A percentile compares a stretch with the other conserved stretches of the same genome.
Evolutionary conservation across 768 basidiomycete genomes (phyloP).

Genomic region (Trametes coccinea): DNA sequence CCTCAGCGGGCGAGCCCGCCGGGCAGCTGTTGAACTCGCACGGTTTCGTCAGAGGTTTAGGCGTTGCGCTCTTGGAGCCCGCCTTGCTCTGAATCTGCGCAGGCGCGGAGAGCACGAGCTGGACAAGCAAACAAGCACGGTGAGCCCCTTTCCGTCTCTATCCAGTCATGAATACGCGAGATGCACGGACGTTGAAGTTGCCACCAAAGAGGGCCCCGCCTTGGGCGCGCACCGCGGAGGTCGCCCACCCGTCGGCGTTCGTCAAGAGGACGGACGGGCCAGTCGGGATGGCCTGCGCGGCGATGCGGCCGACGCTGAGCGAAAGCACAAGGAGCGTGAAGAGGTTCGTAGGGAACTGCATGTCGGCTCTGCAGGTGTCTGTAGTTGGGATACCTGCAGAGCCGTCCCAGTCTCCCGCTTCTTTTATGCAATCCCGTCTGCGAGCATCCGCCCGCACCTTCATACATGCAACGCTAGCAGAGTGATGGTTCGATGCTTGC

Average conservation of each 20-base stretch:
- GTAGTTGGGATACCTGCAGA: not conserved
- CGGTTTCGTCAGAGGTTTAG: conserved; percentile 32
- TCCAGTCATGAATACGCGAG: not conserved
- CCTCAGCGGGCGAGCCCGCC: conserved; percentile 42
- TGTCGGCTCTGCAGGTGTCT: not conserved
- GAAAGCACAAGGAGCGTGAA: not conserved
- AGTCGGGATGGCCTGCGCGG: conserved; percentile 13
- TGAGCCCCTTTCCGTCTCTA: not conserved
- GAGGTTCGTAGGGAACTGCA: not conserved
- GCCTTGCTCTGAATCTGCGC: conserved; percentile 48
- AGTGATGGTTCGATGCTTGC: not conserved
- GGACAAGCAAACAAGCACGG: not conserved
- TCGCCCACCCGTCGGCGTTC: conserved; percentile 47
- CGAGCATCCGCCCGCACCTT: not conserved
- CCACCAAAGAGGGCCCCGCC: conserved; percentile 39
- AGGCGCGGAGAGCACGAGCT: conserved; percentile 49
- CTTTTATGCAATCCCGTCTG: not conserved
- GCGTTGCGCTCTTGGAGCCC: conserved; percentile 40
- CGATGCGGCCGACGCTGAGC: not conserved
- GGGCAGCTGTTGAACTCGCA: conserved; percentile 48
- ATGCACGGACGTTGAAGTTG: conserved; percentile 39
- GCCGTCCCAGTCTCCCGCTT: not conserved
- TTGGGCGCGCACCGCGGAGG: conserved; percentile 45
- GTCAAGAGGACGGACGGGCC: conserved; percentile 27
- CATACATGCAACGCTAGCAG: not conserved